These are phyloP conservation scores for Cyberlindnera bimundalis DNA, from an alignment of 805 yeast species.

Conservation along the genomic window DNA sequence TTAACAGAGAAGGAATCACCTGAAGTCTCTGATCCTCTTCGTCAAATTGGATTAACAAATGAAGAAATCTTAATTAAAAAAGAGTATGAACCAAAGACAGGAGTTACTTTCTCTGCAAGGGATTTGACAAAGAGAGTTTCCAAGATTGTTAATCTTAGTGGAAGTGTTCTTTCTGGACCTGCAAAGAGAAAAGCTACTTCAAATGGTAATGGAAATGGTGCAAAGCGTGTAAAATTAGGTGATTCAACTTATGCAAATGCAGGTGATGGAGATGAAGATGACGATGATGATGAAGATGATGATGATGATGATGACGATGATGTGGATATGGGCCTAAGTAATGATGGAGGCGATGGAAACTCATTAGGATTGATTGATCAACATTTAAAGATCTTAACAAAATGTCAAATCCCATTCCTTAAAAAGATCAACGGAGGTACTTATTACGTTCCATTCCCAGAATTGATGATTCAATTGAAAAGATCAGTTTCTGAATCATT, in stretches of 20 bases:
- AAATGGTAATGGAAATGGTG: slow-evolving; percentile 12
- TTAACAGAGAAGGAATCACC: slow-evolving; percentile 58
- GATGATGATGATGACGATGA: slow-evolving; percentile 30
- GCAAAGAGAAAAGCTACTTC: slow-evolving; percentile 29
- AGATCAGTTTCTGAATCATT: slow-evolving; percentile 52
- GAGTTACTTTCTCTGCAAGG: slow-evolving; percentile 37
- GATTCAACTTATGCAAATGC: slow-evolving; percentile 30
- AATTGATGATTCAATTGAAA: slow-evolving; percentile 44
- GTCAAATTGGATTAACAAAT: slow-evolving; percentile 46
- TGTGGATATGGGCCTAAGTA: slow-evolving; percentile 14
- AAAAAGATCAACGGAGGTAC: slow-evolving; percentile 51
- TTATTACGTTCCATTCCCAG: slow-evolving; percentile 61
- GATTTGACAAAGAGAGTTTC: slow-evolving; percentile 43
- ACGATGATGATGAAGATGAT: slow-evolving; percentile 27
- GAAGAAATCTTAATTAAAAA: slow-evolving; percentile 37
- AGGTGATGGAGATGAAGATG: slow-evolving; percentile 24
- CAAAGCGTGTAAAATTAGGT: slow-evolving; percentile 42
- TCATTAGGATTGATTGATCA: slow-evolving; percentile 39
- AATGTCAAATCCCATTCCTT: slow-evolving; percentile 57
- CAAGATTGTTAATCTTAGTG: slow-evolving; percentile 39
- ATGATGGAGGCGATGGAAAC: slow-evolving; percentile 4
- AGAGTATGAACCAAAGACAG: slow-evolving; percentile 31
- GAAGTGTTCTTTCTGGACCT: slow-evolving; percentile 42
- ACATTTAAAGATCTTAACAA: slow-evolving; percentile 67
- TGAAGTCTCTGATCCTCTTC: slow-evolving; percentile 35